Conservation (phyloP, 148 eudicot species). For the Heliamphora exappendiculata region DNA sequence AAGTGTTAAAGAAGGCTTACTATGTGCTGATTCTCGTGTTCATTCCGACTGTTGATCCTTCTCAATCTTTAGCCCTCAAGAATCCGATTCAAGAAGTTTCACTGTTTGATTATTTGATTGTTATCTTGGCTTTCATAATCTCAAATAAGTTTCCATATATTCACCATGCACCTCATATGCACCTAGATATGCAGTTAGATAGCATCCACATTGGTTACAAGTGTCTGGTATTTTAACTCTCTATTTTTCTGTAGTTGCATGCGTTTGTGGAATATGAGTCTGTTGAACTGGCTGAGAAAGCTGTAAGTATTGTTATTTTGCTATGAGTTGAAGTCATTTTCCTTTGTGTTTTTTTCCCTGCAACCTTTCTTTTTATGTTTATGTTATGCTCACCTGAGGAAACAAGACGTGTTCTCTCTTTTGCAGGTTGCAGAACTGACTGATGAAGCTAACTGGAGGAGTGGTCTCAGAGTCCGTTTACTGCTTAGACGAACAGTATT, state of each 20-base stretch:
- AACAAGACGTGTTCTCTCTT: slow-evolving; percentile 5
- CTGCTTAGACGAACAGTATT: slow-evolving; percentile 58
- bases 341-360: background rate
- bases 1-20: background rate
- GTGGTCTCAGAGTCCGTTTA: slow-evolving; percentile 85
- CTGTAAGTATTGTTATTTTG: slow-evolving; percentile 43
- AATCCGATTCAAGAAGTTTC: background rate
- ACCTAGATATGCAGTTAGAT: background rate
- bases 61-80: background rate
- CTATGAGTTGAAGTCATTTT: background rate
- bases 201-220: background rate
- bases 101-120: background rate
- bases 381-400: background rate
- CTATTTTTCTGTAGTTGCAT: slow-evolving; percentile 54
- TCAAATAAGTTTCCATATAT: background rate
- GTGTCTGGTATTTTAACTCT: slow-evolving; percentile 6
- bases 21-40: background rate
- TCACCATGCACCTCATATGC: background rate
- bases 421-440: slow-evolving; percentile 70
- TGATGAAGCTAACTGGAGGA: slow-evolving; percentile 82
- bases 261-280: slow-evolving; percentile 97
- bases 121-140: background rate
- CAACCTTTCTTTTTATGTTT: background rate
- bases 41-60: slow-evolving; percentile 4
- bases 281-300: slow-evolving; percentile 83